Percentiles rank a stretch among this genome's conserved stretches.
Evolutionary conservation across 805 yeast species (phyloP).

Genomic region (Spathaspora sp.): DNA sequence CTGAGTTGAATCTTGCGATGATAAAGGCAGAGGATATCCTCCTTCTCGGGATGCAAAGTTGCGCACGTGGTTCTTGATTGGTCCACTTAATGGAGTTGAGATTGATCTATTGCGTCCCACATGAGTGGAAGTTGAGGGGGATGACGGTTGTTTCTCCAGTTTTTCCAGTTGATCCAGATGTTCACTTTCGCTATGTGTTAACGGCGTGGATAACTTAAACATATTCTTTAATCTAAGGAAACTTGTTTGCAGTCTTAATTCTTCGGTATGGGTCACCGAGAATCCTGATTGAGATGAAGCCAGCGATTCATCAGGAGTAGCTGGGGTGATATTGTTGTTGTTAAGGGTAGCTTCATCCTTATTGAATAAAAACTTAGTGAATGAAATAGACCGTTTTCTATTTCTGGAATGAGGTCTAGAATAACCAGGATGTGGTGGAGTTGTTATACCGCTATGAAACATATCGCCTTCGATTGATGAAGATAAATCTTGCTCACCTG

Average conservation of each 20-base stretch:
- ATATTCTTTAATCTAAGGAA: conserved; percentile 25
- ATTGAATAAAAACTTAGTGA: conserved; percentile 23
- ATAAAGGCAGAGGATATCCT: not conserved
- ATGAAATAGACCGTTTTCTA: conserved; percentile 22
- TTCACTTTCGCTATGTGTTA: conserved; percentile 1
- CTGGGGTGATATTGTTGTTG: conserved; percentile 3
- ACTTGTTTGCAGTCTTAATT: conserved; percentile 11
- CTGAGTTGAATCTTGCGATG: not conserved
- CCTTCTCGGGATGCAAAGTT: not conserved
- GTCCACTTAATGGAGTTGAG: conserved; percentile 3
- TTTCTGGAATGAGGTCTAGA: conserved; percentile 4
- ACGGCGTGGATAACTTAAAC: conserved; percentile 19
- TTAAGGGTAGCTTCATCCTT: conserved; percentile 11
- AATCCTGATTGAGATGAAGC: not conserved
- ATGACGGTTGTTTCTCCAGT: not conserved
- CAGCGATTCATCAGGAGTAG: conserved; percentile 2
- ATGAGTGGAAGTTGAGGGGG: not conserved
- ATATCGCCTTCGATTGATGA: not conserved
- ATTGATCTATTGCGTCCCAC: not conserved
- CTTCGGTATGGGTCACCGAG: not conserved
- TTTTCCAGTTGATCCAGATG: not conserved
- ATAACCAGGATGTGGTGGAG: not conserved
- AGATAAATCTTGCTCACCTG: not conserved
- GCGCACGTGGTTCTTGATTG: conserved; percentile 5
- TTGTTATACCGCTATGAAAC: not conserved